Conservation (phyloP, 495 filamentous ascomycete genomes). For the Xylaria longipes region DNA sequence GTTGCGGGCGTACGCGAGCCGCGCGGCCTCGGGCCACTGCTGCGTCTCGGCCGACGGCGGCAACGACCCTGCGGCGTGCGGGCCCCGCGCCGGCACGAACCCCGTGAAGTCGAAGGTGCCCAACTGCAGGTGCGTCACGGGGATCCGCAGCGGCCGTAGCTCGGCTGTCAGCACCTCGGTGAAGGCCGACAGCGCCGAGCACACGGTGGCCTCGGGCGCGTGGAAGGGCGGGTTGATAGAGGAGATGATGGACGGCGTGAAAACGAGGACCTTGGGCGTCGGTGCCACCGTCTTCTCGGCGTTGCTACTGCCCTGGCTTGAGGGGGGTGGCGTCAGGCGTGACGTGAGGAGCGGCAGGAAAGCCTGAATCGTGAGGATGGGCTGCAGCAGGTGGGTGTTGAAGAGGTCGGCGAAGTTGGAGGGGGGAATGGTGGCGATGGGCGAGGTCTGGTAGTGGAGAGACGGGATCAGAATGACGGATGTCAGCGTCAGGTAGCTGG, state of each 20-base stretch:
- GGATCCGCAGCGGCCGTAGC: conserved; percentile 70
- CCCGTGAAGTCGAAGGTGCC: conserved; percentile 77
- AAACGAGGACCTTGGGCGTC: conserved; percentile 71
- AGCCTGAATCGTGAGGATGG: conserved; percentile 82
- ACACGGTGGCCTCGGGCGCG: conserved; percentile 78
- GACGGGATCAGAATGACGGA: conserved; percentile 80
- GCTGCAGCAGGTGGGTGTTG: conserved; percentile 90
- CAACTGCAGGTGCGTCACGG: conserved; percentile 82
- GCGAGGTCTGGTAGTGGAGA: conserved; percentile 72
- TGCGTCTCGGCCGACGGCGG: conserved; percentile 60
- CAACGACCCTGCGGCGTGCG: conserved; percentile 38
- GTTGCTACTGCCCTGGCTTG: conserved; percentile 7
- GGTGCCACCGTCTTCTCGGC: conserved; percentile 48
- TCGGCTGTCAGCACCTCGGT: conserved; percentile 77
- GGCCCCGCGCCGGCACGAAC: conserved; percentile 49
- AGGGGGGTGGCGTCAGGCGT: conserved; percentile 35
- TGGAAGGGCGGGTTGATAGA: conserved; percentile 85
- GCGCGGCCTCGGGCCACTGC: conserved; percentile 65
- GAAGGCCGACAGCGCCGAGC: conserved; percentile 81
- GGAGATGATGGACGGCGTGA: conserved; percentile 84
- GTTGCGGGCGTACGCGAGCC: conserved; percentile 61
- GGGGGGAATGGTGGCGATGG: conserved; percentile 81
- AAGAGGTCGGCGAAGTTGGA: conserved; percentile 86
- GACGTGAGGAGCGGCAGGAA: conserved; percentile 82
- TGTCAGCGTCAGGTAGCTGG: conserved; percentile 75